Percentiles rank a stretch among this genome's conserved stretches.
Evolutionary conservation across 2,329 filamentous ascomycete genomes (phyloP).

Genomic region (Fusarium pininemorale): DNA sequence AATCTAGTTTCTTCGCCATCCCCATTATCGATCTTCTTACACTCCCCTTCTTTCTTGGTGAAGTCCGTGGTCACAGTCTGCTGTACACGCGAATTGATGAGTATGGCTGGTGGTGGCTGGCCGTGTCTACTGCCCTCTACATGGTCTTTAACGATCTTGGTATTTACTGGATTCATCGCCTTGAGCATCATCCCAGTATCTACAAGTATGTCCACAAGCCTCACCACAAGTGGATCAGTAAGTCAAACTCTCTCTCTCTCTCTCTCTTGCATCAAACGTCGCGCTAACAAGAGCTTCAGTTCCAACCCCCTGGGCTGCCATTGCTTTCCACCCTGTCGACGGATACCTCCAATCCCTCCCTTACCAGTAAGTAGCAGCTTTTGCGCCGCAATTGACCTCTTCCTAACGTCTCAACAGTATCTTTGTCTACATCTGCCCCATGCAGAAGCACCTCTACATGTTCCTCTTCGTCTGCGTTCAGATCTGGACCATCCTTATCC

Average conservation of each 20-base stretch:
- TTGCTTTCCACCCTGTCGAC: slow-evolving; percentile 59
- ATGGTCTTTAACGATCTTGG: slow-evolving; percentile 57
- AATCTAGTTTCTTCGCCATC: slow-evolving; percentile 53
- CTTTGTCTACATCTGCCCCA: slow-evolving; percentile 56
- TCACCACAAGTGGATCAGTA: slow-evolving; percentile 60
- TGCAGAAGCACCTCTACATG: slow-evolving; percentile 57
- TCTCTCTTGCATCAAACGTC: background rate
- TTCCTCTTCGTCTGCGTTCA: slow-evolving; percentile 56
- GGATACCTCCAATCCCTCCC: slow-evolving; percentile 57
- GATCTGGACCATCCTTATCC: slow-evolving; percentile 60
- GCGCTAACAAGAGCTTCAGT: slow-evolving; percentile 42
- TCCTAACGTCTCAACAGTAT: slow-evolving; percentile 41
- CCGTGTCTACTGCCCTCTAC: slow-evolving; percentile 51
- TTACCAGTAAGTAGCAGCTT: slow-evolving; percentile 51
- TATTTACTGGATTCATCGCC: slow-evolving; percentile 60
- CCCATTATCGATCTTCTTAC: slow-evolving; percentile 57
- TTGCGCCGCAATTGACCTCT: too few relatives aligned
- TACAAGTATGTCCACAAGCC: slow-evolving; percentile 60
- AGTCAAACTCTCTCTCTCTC: slow-evolving; percentile 17
- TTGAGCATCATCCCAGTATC: slow-evolving; percentile 56
- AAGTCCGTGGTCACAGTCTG: slow-evolving; percentile 57
- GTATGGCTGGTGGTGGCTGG: slow-evolving; percentile 53
- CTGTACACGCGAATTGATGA: slow-evolving; percentile 52
- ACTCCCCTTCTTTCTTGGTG: slow-evolving; percentile 56
- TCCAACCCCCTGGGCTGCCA: slow-evolving; percentile 57